Base-by-base conservation (phyloP, 2,329 filamentous ascomycete species). In the Acarospora socialis region DNA sequence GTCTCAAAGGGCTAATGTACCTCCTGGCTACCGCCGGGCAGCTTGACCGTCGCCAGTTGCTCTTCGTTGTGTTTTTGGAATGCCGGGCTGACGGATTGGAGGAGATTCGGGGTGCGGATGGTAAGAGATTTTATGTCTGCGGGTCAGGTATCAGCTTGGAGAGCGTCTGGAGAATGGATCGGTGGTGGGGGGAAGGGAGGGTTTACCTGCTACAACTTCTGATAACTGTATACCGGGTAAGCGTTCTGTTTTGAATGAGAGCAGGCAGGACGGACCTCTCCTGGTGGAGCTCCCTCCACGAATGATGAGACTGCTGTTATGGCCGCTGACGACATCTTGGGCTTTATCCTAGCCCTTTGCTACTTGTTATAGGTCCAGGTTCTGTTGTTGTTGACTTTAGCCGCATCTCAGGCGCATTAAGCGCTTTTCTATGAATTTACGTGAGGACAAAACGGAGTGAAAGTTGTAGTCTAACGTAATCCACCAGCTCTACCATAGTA, bases 1-100 rank as follows among this genome's bases (percentile, higher is more conserved):
- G 8, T 5, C 33, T 23, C n/a, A 12, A 9, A 29, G 12, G 12
- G 10, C 7, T 12, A 7, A 47, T 61, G 33, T 51, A 92, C 83
- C 59, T 78, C 60, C 54, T 83, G 75, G 55, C 74, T 87, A 52
- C 80, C 73, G 18, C 84, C 84, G 0, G 87, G 87, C 34, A 98
- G 71, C 66, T 92, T 93, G 40, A 82, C 77, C 10, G 84, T 84
- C 29, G 75, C 62, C 55, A 94, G 80, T 58, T 98, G 90, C 57
- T 86, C 79, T 59, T 98, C 87, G 49, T 95, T 94, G 69, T 98
- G 95, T 58, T 80, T 83, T 59, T 86, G 68, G 54, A 93, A 92
- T 0, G 90, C 84, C 0, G 84, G 81, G 5, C 68, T 70, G 32
- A 94, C 77, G 42, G 80, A 74, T 38, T 73, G 61, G 34, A 86